phyloP scores from a whole-genome alignment of 306 rosid genomes.

The Vigna trinervia region DNA sequence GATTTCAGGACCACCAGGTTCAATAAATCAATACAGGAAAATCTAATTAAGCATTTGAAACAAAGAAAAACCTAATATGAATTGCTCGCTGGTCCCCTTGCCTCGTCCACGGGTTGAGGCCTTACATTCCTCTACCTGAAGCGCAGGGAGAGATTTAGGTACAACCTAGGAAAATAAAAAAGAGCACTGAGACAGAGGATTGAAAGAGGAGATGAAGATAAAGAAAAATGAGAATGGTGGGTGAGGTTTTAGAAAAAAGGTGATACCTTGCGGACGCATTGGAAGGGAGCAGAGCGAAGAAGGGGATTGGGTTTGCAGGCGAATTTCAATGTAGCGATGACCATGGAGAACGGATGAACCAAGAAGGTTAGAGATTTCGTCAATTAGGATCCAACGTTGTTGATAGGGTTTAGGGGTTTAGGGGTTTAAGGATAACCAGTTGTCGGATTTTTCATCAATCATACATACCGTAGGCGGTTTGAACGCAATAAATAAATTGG shows the following conservation, averaged over 20 bases:
- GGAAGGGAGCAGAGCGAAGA: slow-evolving; percentile 54
- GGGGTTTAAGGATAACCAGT: slow-evolving; percentile 39
- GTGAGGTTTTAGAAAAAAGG: background rate
- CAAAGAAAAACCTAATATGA: background rate
- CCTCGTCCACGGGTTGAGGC: slow-evolving; percentile 47
- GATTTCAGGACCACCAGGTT: slow-evolving; percentile 18
- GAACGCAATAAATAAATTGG: too few species aligned
- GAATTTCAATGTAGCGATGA: slow-evolving; percentile 55
- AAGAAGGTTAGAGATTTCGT: slow-evolving; percentile 4
- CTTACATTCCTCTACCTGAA: slow-evolving; percentile 52
- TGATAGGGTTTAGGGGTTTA: slow-evolving; percentile 43
- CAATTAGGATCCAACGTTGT: slow-evolving; percentile 10
- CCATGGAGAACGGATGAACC: slow-evolving; percentile 48
- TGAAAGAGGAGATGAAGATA: background rate
- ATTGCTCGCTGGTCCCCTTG: slow-evolving; percentile 36
- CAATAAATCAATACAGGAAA: slow-evolving; percentile 20
- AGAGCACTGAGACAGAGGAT: background rate
- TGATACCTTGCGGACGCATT: slow-evolving; percentile 58
- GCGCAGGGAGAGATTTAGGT: slow-evolving; percentile 48
- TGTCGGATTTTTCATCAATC: too few species aligned
- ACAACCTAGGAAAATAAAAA: slow-evolving; percentile 45
- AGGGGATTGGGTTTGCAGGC: slow-evolving; percentile 51
- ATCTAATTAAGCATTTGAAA: slow-evolving; percentile 3
- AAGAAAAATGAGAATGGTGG: background rate
- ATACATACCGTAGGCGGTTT: too few species aligned